Evolutionary conservation across 129 eudicot species (phyloP), one percentile per base, ranked within the genome.

Genomic region (Ambrosia artemisiifolia): DNA sequence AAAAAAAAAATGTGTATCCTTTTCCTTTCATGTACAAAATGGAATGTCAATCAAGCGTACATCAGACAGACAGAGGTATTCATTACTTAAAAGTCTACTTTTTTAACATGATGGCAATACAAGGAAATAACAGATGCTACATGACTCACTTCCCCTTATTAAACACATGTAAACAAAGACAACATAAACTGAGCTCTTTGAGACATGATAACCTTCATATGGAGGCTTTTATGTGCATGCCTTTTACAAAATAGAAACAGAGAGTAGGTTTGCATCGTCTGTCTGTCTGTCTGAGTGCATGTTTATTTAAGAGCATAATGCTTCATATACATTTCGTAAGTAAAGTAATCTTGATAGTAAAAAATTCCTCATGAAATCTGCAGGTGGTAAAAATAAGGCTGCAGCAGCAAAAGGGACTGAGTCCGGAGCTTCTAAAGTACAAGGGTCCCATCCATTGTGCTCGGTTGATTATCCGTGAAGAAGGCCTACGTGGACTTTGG

Each of bases 381-480:
- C 88, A 93, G 98, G 98, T 94, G 44, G 95, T 94, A 28, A 94
- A 94, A 80, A 94, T 94, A 63, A 82, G 95, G 73, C 78, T 94
- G 30, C 98, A 94, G 65, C 98, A 94, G 74, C 98, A 94, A 71
- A 87, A 76, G 81, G 98, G 98, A 69, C 71, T 94, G 62, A 87
- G 86, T 42, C 83, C 80, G 16, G 88, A 90, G 66, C 96, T 87
- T 78, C 53, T 94, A 46, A 87, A 88, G 49, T 90, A 90, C 86
- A 94, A 88, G 69, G 98, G 98, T 11, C 98, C 96, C 1, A 51
- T 94, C 57, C 96, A 94, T 55, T 94, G 96, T 70, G 98, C 93
- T 17, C 82, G 86, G 13, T 42, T 79, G 71, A 94, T 90, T 43
- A 57, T 94, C 69, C 88, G 88, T 5, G 96, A 94, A 86, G 98